Conservation (phyloP, 23 red algal species). For the Gracilaria caudata region DNA sequence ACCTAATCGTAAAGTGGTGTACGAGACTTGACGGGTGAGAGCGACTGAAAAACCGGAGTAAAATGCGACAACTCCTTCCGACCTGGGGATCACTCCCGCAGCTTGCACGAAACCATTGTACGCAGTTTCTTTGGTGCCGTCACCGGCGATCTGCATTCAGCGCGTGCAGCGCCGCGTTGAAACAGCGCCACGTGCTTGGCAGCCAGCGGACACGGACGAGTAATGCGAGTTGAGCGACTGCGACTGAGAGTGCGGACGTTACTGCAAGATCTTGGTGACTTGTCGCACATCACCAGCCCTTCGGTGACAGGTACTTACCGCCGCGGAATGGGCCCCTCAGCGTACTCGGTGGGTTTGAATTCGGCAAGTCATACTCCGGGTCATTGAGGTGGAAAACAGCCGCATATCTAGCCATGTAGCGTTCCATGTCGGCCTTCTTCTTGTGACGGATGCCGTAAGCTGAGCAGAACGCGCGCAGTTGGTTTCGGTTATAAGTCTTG, state of each 20-base stretch:
- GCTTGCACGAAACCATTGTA: slow-evolving; percentile 50
- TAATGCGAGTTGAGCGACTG: slow-evolving; percentile 2
- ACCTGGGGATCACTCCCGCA: slow-evolving; percentile 46
- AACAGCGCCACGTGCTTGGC: neutral
- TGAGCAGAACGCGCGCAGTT: slow-evolving; percentile 91
- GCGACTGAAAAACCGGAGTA: slow-evolving; percentile 84
- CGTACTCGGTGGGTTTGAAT: slow-evolving; percentile 77
- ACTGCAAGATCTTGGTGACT: slow-evolving; percentile 46
- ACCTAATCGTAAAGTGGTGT: slow-evolving; percentile 84
- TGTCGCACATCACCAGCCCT: slow-evolving; percentile 48
- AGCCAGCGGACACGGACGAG: neutral
- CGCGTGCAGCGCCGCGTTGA: neutral
- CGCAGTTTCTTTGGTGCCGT: slow-evolving; percentile 24
- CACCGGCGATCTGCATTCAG: slow-evolving; percentile 54
- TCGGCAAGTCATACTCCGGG: slow-evolving; percentile 74
- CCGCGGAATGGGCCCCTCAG: slow-evolving; percentile 66
- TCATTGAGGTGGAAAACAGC: slow-evolving; percentile 84
- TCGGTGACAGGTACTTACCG: slow-evolving; percentile 69
- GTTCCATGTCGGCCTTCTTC: slow-evolving; percentile 93
- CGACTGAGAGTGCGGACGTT: slow-evolving; percentile 45
- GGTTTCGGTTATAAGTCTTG: slow-evolving; percentile 88
- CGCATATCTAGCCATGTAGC: slow-evolving; percentile 79
- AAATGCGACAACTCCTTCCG: slow-evolving; percentile 67
- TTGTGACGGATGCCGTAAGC: slow-evolving; percentile 85
- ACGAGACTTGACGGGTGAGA: slow-evolving; percentile 82